Conservation (phyloP, 2,329 filamentous ascomycete species). For the Sporothrix curviconia region DNA sequence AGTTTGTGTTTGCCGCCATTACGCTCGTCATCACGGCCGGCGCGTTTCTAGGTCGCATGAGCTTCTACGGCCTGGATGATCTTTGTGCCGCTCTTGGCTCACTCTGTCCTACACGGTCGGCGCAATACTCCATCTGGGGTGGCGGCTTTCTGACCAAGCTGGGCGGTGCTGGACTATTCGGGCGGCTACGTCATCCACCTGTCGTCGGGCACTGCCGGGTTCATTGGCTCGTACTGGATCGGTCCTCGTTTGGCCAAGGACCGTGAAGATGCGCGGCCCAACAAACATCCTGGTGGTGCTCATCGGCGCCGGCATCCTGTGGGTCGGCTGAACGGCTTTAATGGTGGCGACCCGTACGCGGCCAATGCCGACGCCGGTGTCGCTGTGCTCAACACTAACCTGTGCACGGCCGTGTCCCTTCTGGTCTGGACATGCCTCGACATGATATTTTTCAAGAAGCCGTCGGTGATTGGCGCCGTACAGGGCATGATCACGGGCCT, state of each 20-base stretch:
- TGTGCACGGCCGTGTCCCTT: constrained; percentile 41
- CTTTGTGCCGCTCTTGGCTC: constrained; percentile 45
- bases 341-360: constrained; percentile 46
- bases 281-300: constrained; percentile 40
- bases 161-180: constrained; percentile 45
- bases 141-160: constrained; percentile 30
- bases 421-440: constrained; percentile 41
- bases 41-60: constrained; percentile 42
- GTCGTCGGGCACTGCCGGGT: constrained; percentile 45
- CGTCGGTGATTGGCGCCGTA: constrained; percentile 43
- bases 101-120: constrained; percentile 27
- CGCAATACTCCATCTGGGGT: constrained; percentile 22
- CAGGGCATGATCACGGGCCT: constrained; percentile 48
- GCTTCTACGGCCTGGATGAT: constrained; percentile 46
- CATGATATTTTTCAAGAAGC: constrained; percentile 40
- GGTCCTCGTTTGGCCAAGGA: constrained; percentile 39
- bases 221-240: constrained; percentile 40
- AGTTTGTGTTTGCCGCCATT: constrained; percentile 47
- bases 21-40: constrained; percentile 42
- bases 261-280: constrained; percentile 38
- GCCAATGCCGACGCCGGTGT: constrained; percentile 43
- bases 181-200: constrained; percentile 48
- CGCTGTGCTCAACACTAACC: constrained; percentile 45
- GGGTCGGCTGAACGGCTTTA: constrained; percentile 49
- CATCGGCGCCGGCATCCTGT: constrained; percentile 43